Conservation (phyloP, 1,284 basidiomycete species). For the Anthracocystis setariae region DNA sequence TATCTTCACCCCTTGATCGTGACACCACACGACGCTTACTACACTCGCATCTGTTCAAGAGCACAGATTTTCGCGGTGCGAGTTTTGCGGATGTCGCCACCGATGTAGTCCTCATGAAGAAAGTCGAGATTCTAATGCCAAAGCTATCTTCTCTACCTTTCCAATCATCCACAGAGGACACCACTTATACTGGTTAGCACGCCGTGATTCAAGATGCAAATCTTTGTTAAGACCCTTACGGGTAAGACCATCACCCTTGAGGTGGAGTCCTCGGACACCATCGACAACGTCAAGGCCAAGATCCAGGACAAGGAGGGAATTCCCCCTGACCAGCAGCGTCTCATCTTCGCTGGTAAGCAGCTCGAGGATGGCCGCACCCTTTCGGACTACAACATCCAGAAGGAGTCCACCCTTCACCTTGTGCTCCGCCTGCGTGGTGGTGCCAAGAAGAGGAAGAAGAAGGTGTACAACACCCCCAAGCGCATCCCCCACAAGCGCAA, state of each 20-base stretch:
- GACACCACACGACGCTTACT: too few relatives aligned
- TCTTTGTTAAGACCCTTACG: slow-evolving; percentile 67
- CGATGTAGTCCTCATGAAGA: not conserved
- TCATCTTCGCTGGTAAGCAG: slow-evolving; percentile 99
- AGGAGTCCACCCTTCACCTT: slow-evolving; percentile 70
- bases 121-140: slow-evolving; percentile 13
- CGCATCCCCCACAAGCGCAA: slow-evolving; percentile 99
- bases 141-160: not conserved
- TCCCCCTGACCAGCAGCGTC: slow-evolving; percentile 93
- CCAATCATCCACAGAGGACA: slow-evolving; percentile 43
- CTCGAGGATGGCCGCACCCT: slow-evolving; percentile 73
- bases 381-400: slow-evolving; percentile 81
- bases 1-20: slow-evolving; percentile 19
- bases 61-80: too few relatives aligned
- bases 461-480: slow-evolving; percentile 98
- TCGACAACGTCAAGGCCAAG: slow-evolving; percentile 69
- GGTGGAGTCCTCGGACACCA: slow-evolving; percentile 69
- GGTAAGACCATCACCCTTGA: slow-evolving; percentile 69
- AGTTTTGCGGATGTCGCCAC: not conserved
- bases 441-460: slow-evolving; percentile 99
- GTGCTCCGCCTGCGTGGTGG: slow-evolving; percentile 81
- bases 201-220: slow-evolving; percentile 59
- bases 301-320: slow-evolving; percentile 77
- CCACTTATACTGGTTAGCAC: slow-evolving; percentile 64
- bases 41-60: not conserved